Evolutionary conservation across 179 eudicot genomes (phyloP).

Genomic region (Patellifolia procumbens): DNA sequence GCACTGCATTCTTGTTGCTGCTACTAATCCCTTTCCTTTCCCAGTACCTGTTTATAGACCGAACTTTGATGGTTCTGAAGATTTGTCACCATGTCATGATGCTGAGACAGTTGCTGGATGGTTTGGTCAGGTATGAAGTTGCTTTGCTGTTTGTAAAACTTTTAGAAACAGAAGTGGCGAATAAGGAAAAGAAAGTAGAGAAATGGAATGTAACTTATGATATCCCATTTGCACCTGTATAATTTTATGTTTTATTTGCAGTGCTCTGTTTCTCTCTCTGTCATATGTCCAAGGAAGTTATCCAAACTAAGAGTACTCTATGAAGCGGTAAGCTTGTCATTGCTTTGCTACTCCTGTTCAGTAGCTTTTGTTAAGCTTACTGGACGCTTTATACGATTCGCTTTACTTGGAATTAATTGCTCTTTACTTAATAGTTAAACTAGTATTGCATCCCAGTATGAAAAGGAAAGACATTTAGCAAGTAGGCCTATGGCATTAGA

Average conservation of each 20-base stretch:
- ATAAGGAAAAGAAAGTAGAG: neutral
- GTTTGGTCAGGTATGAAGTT: constrained; percentile 21
- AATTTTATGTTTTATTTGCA: constrained; percentile 17
- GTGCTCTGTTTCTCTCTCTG: constrained; percentile 28
- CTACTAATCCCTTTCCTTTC: constrained; percentile 10
- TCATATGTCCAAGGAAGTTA: constrained; percentile 16
- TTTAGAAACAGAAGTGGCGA: neutral
- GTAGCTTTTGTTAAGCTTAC: neutral
- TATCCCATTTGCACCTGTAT: neutral
- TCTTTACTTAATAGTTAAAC: no score
- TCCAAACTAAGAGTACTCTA: constrained; percentile 18
- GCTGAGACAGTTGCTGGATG: constrained; percentile 20
- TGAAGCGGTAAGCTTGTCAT: constrained; percentile 21
- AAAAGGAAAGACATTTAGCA: no score
- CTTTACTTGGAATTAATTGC: neutral
- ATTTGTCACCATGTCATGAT: neutral
- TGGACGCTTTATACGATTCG: neutral
- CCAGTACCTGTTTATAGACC: constrained; percentile 8
- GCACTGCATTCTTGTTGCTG: constrained; percentile 27
- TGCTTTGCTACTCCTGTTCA: neutral
- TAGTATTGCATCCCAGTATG: no score
- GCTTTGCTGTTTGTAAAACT: neutral
- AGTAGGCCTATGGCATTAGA: neutral
- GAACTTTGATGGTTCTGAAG: constrained; percentile 10
- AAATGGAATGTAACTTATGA: neutral